phyloP scores from a whole-genome alignment of 2,329 filamentous ascomycete genomes.

The Thelonectria discophora region DNA sequence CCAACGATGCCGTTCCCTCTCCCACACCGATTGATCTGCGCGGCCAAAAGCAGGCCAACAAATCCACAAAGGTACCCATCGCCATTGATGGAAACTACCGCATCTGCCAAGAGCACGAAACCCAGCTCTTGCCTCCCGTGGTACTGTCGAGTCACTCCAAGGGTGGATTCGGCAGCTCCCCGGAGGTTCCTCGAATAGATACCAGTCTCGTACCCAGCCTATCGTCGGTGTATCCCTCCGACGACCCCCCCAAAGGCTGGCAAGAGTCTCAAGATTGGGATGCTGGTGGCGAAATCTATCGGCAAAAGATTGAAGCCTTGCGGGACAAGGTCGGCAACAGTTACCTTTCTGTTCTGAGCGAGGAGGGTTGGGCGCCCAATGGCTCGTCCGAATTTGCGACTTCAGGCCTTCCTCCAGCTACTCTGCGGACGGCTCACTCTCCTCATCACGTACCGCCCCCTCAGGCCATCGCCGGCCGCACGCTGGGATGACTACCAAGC shows the following conservation, averaged over 20 bases:
- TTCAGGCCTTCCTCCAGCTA: constrained; percentile 38
- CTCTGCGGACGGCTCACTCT: constrained; percentile 45
- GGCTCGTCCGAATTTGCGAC: constrained; percentile 36
- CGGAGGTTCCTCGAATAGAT: constrained; percentile 40
- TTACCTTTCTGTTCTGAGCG: constrained; percentile 86
- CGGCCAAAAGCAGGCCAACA: constrained; percentile 27
- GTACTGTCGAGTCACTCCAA: constrained; percentile 47
- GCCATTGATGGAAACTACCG: constrained; percentile 52
- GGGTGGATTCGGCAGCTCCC: constrained; percentile 36
- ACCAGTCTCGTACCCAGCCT: constrained; percentile 35
- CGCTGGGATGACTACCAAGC: constrained; percentile 52
- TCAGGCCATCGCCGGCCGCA: constrained; percentile 62
- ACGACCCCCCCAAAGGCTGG: constrained; percentile 45
- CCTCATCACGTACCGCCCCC: constrained; percentile 47
- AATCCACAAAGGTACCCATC: constrained; percentile 34
- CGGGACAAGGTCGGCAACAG: constrained; percentile 85
- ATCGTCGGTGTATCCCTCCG: constrained; percentile 30
- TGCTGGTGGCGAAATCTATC: constrained; percentile 78
- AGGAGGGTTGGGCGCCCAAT: constrained; percentile 68
- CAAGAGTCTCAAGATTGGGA: constrained; percentile 67
- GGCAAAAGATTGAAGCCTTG: constrained; percentile 86
- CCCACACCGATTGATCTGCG: constrained; percentile 44
- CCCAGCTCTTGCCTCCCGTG: constrained; percentile 46
- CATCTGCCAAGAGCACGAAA: constrained; percentile 54
- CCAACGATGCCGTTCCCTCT: constrained; percentile 52